Evolutionary conservation across 1,284 basidiomycete genomes (phyloP).

Genomic region (Pseudozyma sp.): DNA sequence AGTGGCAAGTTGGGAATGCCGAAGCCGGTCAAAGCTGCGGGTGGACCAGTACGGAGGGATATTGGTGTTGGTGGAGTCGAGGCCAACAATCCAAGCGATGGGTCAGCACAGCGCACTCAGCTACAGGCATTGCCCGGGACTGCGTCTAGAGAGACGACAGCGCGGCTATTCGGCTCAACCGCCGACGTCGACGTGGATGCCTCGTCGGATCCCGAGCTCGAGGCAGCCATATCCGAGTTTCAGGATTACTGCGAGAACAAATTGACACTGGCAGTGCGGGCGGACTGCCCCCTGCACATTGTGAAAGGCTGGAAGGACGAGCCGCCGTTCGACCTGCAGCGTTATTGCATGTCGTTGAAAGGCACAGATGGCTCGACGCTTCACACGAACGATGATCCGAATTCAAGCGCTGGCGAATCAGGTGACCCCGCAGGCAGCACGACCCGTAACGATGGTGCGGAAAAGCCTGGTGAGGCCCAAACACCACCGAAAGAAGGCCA

Average conservation of each 20-base stretch:
- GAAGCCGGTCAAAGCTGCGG: background rate
- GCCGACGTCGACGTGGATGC: slow-evolving; percentile 1
- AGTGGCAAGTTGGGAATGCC: background rate
- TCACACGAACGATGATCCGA: background rate
- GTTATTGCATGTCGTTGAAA: slow-evolving; percentile 31
- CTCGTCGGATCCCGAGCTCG: slow-evolving; percentile 16
- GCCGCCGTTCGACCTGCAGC: slow-evolving; percentile 42
- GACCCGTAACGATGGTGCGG: too few species aligned
- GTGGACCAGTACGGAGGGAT: slow-evolving; percentile 1
- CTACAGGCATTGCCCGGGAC: background rate
- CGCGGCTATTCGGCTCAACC: slow-evolving; percentile 1
- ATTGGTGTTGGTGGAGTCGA: background rate
- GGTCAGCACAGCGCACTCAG: background rate
- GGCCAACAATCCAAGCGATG: slow-evolving; percentile 2
- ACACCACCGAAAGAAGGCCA: background rate
- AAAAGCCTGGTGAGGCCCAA: too few species aligned
- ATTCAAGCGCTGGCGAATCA: background rate
- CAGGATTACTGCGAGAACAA: slow-evolving; percentile 52
- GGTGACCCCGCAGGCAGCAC: background rate
- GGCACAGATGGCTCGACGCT: slow-evolving; percentile 14
- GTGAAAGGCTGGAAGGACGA: slow-evolving; percentile 39
- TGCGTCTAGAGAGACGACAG: background rate
- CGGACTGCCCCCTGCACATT: slow-evolving; percentile 40
- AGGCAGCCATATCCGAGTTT: slow-evolving; percentile 34
- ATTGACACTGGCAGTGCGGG: slow-evolving; percentile 33